Conservation (phyloP, 164 flowering plant genomes). For the Macadamia integrifolia region DNA sequence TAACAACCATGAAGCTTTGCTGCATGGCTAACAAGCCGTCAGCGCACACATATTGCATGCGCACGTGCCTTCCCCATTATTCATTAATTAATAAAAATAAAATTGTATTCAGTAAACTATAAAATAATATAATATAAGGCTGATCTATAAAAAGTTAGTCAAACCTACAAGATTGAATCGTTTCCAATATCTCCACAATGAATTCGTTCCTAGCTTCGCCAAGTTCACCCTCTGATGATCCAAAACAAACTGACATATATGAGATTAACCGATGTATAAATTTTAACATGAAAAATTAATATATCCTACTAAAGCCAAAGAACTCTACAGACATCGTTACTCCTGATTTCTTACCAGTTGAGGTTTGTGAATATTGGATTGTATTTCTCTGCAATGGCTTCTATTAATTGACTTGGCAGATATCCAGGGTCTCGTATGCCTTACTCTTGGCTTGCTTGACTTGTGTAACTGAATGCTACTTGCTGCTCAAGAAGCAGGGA, state of each 20-base stretch:
- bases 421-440: slow-evolving; percentile 59
- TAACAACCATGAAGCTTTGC: too few relatives aligned
- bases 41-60: too few relatives aligned
- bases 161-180: slow-evolving; percentile 65
- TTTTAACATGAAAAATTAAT: not conserved
- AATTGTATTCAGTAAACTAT: not conserved
- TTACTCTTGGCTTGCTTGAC: slow-evolving; percentile 54
- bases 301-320: not conserved
- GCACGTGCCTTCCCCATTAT: not conserved
- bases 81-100: not conserved
- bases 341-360: slow-evolving; percentile 32
- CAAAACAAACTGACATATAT: not conserved
- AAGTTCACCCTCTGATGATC: slow-evolving; percentile 58
- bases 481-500: slow-evolving; percentile 31
- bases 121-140: not conserved
- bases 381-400: slow-evolving; percentile 33
- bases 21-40: too few relatives aligned
- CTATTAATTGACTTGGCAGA: slow-evolving; percentile 32
- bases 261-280: not conserved
- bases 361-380: slow-evolving; percentile 37
- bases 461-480: slow-evolving; percentile 46
- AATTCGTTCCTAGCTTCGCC: slow-evolving; percentile 55
- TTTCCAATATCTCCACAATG: slow-evolving; percentile 73
- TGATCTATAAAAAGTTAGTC: not conserved
- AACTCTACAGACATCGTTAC: not conserved